Conservation (phyloP, 495 filamentous ascomycete genomes). For the Wilcoxina mikolae region DNA sequence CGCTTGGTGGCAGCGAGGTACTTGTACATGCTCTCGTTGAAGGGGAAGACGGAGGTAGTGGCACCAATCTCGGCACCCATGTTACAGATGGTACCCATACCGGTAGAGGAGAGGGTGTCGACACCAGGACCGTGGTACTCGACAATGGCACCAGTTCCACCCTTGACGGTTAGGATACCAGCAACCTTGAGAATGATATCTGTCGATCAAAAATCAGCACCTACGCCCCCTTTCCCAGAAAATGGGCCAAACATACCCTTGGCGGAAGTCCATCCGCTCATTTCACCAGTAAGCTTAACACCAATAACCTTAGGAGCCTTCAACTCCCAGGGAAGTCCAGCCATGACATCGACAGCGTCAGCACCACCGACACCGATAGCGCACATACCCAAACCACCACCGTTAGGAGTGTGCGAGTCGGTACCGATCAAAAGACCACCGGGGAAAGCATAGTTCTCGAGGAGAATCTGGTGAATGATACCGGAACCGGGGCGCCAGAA, state of each 20-base stretch:
- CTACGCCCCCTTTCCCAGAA: slow-evolving; percentile 18
- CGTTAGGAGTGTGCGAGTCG: slow-evolving; percentile 97
- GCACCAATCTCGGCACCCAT: slow-evolving; percentile 58
- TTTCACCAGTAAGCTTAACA: slow-evolving; percentile 76
- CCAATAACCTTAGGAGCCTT: slow-evolving; percentile 97
- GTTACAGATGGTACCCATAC: slow-evolving; percentile 59
- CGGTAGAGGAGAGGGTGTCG: slow-evolving; percentile 46
- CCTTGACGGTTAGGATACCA: slow-evolving; percentile 93
- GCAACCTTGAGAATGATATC: slow-evolving; percentile 98
- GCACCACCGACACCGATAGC: slow-evolving; percentile 98
- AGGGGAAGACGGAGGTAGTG: slow-evolving; percentile 96
- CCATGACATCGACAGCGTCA: slow-evolving; percentile 98
- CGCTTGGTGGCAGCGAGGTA: slow-evolving; percentile 92
- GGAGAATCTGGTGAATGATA: slow-evolving; percentile 98
- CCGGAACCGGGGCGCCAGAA: slow-evolving; percentile 98
- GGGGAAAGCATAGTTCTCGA: slow-evolving; percentile 98
- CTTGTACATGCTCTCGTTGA: slow-evolving; percentile 94
- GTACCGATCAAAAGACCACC: slow-evolving; percentile 97
- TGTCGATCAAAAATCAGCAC: slow-evolving; percentile 25
- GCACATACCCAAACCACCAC: slow-evolving; percentile 87
- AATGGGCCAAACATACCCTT: slow-evolving; percentile 43
- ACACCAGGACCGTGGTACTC: slow-evolving; percentile 89
- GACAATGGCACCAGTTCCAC: slow-evolving; percentile 91
- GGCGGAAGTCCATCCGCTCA: slow-evolving; percentile 87
- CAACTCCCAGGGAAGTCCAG: slow-evolving; percentile 91